Base-by-base conservation (phyloP, 2,329 filamentous ascomycete species). In the Diaporthe batatas region DNA sequence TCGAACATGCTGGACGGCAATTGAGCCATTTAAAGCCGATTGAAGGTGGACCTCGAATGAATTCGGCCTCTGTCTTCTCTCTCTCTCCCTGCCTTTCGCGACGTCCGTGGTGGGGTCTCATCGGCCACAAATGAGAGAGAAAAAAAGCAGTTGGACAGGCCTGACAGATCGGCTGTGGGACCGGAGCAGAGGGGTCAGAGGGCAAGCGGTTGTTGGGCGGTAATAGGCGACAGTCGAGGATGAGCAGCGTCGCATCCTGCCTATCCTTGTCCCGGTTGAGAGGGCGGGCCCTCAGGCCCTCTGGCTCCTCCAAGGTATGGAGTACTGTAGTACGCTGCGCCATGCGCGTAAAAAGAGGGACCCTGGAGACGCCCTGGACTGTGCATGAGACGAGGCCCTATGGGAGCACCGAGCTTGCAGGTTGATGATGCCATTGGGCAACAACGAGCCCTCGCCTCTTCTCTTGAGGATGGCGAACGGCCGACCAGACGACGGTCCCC, bases 241-340 rank as follows among this genome's bases (percentile, higher is more conserved):
- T 54, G 57, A 53, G 55, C 68, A 54, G 58, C 47, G 25, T 59
- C 55, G 44, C 57, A 62, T 54, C 68, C 55, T 71, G 39, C 47
- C 62, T 25, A 67, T 70, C 68, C 68, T 68, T 71, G 68, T 62
- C 70, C 68, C 55, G 23, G 55, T 70, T 42, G 55, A 14, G 23
- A 49, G 55, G 68, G 57, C 55, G 16, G 68, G 68, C 44, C 55
- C 57, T 64, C 71, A n/a, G 70, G 29, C 29, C 29, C 29, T 29
- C n/a, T n/a, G n/a, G n/a, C n/a, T n/a, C n/a, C n/a, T n/a, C n/a
- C n/a, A n/a, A n/a, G n/a, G n/a, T n/a, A n/a, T n/a, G n/a, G n/a
- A n/a, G n/a, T n/a, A n/a, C n/a, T n/a, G n/a, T n/a, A n/a, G n/a
- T 76, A 77, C 76, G 76, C 80, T 85, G 84, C 84, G 83, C 84